Evolutionary conservation across 202 grass and related monocot genomes (phyloP).

Genomic region (Schoenoplectus triqueter): DNA sequence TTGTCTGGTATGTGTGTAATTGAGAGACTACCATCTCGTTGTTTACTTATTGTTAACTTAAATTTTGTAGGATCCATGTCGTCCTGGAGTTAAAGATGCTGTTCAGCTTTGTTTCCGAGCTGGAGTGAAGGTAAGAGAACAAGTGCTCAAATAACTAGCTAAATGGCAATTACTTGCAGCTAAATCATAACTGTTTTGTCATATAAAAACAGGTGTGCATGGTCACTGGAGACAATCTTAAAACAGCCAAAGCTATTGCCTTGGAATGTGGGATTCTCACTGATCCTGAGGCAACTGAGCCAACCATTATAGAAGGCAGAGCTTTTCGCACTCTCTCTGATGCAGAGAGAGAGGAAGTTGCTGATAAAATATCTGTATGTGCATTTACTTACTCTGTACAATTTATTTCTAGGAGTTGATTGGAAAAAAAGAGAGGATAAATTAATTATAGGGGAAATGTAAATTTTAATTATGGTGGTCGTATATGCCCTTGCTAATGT

Average conservation of each 20-base stretch:
- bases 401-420: too few species aligned
- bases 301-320: conserved; percentile 75
- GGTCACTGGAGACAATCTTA: conserved; percentile 95
- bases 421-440: neutral
- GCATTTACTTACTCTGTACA: neutral
- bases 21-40: neutral
- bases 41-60: neutral
- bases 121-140: conserved; percentile 71
- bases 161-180: neutral
- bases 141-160: conserved; percentile 19
- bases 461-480: neutral
- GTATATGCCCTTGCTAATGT: too few species aligned
- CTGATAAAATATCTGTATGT: conserved; percentile 83
- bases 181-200: neutral
- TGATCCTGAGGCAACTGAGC: conserved; percentile 68
- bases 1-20: neutral
- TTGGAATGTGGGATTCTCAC: conserved; percentile 96
- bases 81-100: conserved; percentile 78
- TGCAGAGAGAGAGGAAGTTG: conserved; percentile 62
- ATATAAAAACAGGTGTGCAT: conserved; percentile 74
- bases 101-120: conserved; percentile 65
- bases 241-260: conserved; percentile 93
- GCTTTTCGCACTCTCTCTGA: conserved; percentile 64
- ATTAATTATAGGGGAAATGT: neutral
- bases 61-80: conserved; percentile 84